Conservation (phyloP, 306 rosid species). For the Gastrolobium bilobum region DNA sequence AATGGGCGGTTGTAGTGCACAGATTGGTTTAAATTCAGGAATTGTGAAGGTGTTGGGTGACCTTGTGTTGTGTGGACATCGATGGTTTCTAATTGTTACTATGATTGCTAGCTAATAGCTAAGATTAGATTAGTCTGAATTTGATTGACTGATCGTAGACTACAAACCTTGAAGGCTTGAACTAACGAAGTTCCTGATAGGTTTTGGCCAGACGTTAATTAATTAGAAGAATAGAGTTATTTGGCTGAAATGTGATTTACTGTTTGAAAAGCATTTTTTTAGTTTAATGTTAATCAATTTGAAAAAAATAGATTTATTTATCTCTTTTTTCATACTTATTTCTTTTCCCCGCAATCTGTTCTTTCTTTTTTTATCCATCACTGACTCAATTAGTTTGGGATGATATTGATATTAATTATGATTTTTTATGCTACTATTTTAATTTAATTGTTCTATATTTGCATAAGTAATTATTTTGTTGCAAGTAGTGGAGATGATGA, state of each 20-base stretch:
- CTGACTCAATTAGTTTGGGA: no score
- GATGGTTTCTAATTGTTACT: slow-evolving; percentile 7
- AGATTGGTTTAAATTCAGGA: slow-evolving; percentile 34
- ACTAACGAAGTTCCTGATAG: neutral
- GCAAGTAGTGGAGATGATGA: no score
- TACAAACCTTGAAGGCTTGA: slow-evolving; percentile 16
- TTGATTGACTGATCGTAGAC: slow-evolving; percentile 16
- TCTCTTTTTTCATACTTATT: no score
- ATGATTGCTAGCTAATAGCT: neutral
- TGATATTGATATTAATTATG: no score
- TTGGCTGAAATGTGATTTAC: slow-evolving; percentile 5
- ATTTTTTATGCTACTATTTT: no score
- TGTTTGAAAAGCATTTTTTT: slow-evolving; percentile 22
- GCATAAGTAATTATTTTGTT: no score
- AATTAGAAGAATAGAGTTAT: slow-evolving; percentile 27
- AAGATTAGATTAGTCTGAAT: slow-evolving; percentile 33
- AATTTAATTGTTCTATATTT: no score
- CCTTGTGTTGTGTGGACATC: neutral
- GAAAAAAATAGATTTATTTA: no score
- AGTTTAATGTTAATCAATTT: neutral
- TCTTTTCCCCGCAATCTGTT: no score
- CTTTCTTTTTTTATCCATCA: no score
- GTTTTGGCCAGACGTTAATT: slow-evolving; percentile 23
- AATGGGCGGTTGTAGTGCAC: neutral
- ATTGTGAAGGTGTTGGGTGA: slow-evolving; percentile 19